Base-by-base conservation (phyloP, 768 basidiomycete species). In the Clavulina sp. region DNA sequence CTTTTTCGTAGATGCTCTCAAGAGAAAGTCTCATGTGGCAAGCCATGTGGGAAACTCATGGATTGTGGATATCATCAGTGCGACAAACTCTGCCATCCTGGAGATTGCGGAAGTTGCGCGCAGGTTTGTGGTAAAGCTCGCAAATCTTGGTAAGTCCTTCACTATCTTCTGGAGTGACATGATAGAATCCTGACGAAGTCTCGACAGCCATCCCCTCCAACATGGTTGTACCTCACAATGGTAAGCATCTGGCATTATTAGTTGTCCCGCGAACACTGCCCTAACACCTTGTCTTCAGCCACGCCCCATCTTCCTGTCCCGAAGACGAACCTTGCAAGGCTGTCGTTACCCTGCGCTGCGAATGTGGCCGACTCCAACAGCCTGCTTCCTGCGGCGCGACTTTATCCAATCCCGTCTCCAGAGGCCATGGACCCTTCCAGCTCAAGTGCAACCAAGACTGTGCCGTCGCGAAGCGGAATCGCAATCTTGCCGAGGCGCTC, bases 21-120 rank as follows among this genome's bases (percentile, higher is more conserved):
- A 60, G 82, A 84, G 60, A 82, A 78, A 59, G 81, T 99, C 4
- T 80, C 75, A 0, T 99, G 95, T 61, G 95, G 93, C 5, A 74
- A 69, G 24, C 64, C 71, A 2, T 99, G 95, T 62, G 82, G 80
- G 55, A 80, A 80, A 55, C 64, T 82, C 2, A 67, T 96, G 52
- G 66, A 66, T 0, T 99, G 95, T 59, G 95, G 93, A 2, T 88
- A 81, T 61, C 95, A 99, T 62, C 77, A 73, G 13, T 99, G 95
- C 62, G 78, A 82, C 53, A 73, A 78, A 51, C 59, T 72, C 0
- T 99, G 95, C 63, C 95, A 99, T 60, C 68, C 72, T 2, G 87
- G 80, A 41, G 75, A 74, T 4, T 97, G 93, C 60, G 87, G 87
- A 2, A 50, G 69, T 0, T 95, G 91, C 64, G 71, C 69, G 2